These are phyloP conservation scores for Trypanosoma caninum DNA, from an alignment of 208 protist species.

Conservation along the genomic window DNA sequence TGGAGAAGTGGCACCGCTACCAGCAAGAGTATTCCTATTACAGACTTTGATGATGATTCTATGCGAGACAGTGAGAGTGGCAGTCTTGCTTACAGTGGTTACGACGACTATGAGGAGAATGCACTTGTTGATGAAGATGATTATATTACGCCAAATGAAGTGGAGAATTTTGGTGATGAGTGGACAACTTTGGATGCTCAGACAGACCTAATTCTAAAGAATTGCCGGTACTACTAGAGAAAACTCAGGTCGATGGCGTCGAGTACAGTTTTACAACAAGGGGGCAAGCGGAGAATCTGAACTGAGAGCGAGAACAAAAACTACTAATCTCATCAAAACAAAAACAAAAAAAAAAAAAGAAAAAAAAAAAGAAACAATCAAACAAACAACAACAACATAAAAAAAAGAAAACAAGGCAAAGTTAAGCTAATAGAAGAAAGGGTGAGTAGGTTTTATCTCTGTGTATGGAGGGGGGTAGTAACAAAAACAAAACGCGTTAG, in stretches of 20 bases:
- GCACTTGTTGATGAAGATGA: slow-evolving; percentile 5
- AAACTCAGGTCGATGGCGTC: neutral
- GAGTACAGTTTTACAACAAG: neutral
- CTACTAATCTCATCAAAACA: too few relatives aligned
- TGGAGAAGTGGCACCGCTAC: neutral
- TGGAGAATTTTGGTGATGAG: slow-evolving; percentile 29
- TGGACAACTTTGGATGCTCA: slow-evolving; percentile 64
- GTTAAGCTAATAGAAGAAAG: too few relatives aligned
- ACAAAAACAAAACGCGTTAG: too few relatives aligned
- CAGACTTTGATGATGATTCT: neutral
- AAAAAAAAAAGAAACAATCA: slow-evolving; percentile 6
- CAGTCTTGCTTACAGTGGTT: neutral
- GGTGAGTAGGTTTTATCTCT: too few relatives aligned
- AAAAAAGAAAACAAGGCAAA: neutral
- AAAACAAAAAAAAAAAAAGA: slow-evolving; percentile 19
- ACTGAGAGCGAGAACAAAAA: neutral
- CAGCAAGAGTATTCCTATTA: too few relatives aligned
- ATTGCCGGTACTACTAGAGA: slow-evolving; percentile 18
- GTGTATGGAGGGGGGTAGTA: too few relatives aligned
- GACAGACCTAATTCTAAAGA: slow-evolving; percentile 48
- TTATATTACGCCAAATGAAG: neutral
- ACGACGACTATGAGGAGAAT: neutral
- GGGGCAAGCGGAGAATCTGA: neutral
- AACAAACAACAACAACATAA: too few relatives aligned
- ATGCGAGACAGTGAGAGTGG: neutral